phyloP scores from a whole-genome alignment of 2,329 filamentous ascomycete species.

The Fusarium tanahbumbuense region DNA sequence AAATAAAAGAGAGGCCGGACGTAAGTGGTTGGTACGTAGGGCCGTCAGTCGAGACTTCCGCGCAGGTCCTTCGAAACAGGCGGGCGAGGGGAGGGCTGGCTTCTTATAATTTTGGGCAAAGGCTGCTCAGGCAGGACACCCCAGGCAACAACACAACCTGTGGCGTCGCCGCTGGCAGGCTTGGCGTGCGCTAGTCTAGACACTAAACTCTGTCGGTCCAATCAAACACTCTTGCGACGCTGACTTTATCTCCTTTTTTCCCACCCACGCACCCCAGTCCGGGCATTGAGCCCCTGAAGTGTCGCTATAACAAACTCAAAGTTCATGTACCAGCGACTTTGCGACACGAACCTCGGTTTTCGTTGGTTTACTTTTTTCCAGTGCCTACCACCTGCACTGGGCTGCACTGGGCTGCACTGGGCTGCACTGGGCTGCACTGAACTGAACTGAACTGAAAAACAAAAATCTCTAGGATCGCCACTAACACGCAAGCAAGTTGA shows the following conservation, averaged over 20 bases:
- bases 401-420: not conserved
- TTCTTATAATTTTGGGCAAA: constrained; percentile 67
- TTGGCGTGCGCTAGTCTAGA: constrained; percentile 52
- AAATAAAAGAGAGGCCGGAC: constrained; percentile 58
- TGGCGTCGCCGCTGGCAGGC: constrained; percentile 57
- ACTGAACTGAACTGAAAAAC: not conserved
- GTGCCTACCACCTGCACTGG: not conserved
- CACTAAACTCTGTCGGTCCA: constrained; percentile 53
- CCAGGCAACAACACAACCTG: constrained; percentile 59
- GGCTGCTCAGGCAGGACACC: constrained; percentile 53
- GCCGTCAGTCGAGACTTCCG: constrained; percentile 68
- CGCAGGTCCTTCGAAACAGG: constrained; percentile 62
- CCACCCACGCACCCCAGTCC: constrained; percentile 49
- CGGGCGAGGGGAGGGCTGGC: constrained; percentile 64
- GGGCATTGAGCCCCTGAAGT: constrained; percentile 55
- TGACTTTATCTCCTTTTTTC: constrained; percentile 56
- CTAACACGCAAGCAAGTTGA: constrained; percentile 27
- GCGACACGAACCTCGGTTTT: constrained; percentile 15
- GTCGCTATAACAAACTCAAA: constrained; percentile 49
- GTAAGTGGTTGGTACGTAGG: constrained; percentile 62
- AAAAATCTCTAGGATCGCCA: constrained; percentile 31
- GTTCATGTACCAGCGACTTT: constrained; percentile 39
- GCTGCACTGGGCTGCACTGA: not conserved
- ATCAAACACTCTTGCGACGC: constrained; percentile 50
- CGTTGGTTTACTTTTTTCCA: not conserved